Evolutionary conservation across 257 asterid species (phyloP).

Genomic region (Avicennia marina): DNA sequence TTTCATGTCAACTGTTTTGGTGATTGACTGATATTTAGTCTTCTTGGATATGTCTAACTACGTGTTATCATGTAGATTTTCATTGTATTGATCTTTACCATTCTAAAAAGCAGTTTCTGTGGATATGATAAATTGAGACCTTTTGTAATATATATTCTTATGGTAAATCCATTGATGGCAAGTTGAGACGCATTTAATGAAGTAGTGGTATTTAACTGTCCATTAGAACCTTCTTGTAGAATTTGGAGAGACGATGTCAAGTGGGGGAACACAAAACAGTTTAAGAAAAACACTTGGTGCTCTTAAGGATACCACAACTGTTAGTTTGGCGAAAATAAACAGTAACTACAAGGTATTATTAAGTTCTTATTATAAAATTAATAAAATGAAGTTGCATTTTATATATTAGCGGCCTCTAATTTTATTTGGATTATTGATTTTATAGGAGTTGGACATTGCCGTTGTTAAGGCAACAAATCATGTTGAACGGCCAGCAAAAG

Average conservation of each 20-base stretch:
- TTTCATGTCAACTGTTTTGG: not conserved
- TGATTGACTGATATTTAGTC: not conserved
- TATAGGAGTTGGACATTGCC: constrained; percentile 92
- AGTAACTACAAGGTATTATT: constrained; percentile 81
- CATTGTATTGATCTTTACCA: too few relatives aligned
- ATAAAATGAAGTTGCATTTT: not conserved
- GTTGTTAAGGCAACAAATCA: constrained; percentile 98
- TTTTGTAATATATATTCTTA: too few relatives aligned
- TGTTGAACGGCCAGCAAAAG: constrained; percentile 93
- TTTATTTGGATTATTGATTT: not conserved
- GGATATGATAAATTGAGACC: too few relatives aligned
- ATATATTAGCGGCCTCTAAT: constrained; percentile 3
- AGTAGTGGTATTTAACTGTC: constrained; percentile 15
- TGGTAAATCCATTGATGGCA: constrained; percentile 10
- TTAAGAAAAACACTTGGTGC: constrained; percentile 95
- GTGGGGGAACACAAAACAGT: constrained; percentile 82
- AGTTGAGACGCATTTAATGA: constrained; percentile 20
- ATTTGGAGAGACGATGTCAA: constrained; percentile 59
- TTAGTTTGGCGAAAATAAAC: constrained; percentile 89
- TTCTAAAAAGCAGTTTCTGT: too few relatives aligned
- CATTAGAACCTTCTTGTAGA: constrained; percentile 22
- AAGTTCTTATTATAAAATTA: not conserved
- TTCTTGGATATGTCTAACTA: constrained; percentile 8
- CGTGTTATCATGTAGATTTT: constrained; percentile 7
- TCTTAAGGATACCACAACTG: constrained; percentile 90